Percentiles rank a stretch among this genome's conserved stretches.
phyloP scores from a whole-genome alignment of 768 basidiomycete genomes.

The Lenzites betulinus region DNA sequence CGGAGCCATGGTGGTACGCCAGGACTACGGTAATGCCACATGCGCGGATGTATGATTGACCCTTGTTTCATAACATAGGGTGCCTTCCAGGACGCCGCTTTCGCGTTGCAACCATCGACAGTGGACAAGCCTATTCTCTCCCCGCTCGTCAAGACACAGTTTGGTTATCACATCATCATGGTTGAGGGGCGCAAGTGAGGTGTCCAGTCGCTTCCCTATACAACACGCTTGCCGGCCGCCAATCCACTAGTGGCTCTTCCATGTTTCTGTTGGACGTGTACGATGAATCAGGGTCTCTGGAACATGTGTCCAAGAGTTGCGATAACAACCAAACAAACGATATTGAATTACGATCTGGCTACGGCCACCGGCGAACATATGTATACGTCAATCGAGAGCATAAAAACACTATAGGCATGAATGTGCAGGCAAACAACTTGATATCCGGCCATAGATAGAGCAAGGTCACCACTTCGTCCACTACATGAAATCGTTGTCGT shows the following conservation, averaged over 20 bases:
- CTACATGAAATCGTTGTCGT: conserved; percentile 23
- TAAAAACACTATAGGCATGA: conserved; percentile 1
- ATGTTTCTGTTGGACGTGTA: too few species aligned
- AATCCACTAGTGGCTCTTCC: background rate
- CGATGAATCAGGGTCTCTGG: background rate
- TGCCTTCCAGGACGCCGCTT: conserved; percentile 87
- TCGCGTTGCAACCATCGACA: conserved; percentile 75
- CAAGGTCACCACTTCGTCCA: background rate
- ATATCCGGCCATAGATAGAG: conserved; percentile 6
- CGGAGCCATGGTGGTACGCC: conserved; percentile 78
- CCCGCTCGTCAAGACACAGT: conserved; percentile 76
- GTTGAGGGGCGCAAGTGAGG: conserved; percentile 75
- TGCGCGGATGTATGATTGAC: background rate
- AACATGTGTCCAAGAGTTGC: too few species aligned
- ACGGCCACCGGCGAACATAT: conserved; percentile 2
- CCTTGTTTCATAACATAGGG: conserved; percentile 39
- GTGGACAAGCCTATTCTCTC: conserved; percentile 77
- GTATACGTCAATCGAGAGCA: background rate
- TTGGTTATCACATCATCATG: conserved; percentile 91
- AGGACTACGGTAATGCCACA: background rate
- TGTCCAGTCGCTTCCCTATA: background rate
- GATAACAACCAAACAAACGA: background rate
- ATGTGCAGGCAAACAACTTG: background rate
- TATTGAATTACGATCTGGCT: background rate
- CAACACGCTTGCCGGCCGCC: background rate